Conservation (phyloP, 495 filamentous ascomycete species). For the Aspergillus hancockii region DNA sequence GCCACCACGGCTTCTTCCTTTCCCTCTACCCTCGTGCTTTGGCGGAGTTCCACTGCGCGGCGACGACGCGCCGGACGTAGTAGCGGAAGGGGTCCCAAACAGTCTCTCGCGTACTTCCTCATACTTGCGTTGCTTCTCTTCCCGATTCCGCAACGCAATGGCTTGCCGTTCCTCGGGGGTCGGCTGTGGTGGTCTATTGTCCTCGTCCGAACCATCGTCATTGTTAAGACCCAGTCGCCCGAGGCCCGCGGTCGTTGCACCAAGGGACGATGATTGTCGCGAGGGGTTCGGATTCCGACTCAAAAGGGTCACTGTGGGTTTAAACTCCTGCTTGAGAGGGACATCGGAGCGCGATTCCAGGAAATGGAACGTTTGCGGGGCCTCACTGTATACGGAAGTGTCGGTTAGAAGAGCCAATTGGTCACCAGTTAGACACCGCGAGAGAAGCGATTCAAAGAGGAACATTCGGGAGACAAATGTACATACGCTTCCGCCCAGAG, state of each 20-base stretch:
- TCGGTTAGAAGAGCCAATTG: constrained; percentile 3
- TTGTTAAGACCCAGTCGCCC: constrained; percentile 54
- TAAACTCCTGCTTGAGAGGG: constrained; percentile 79
- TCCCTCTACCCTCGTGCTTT: constrained; percentile 42
- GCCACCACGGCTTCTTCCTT: constrained; percentile 42
- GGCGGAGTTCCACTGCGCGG: constrained; percentile 67
- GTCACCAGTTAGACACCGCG: background rate
- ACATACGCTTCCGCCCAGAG: constrained; percentile 88
- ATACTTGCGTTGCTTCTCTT: constrained; percentile 87
- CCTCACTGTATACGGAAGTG: constrained; percentile 45
- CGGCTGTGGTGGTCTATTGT: constrained; percentile 56
- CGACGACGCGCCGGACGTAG: constrained; percentile 51
- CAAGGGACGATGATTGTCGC: constrained; percentile 33
- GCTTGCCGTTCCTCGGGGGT: constrained; percentile 71
- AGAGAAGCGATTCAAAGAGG: background rate
- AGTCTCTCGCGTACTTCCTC: constrained; percentile 80
- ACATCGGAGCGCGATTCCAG: constrained; percentile 64
- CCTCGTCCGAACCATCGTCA: constrained; percentile 69
- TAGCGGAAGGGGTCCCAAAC: constrained; percentile 64
- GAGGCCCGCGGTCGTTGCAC: constrained; percentile 60
- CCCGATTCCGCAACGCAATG: constrained; percentile 71
- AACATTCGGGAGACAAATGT: background rate
- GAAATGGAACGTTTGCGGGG: constrained; percentile 69
- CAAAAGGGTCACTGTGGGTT: constrained; percentile 77
- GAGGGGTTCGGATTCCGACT: constrained; percentile 71